Base-by-base conservation (phyloP, 257 asterid genomes). In the Plectranthus barbatus region DNA sequence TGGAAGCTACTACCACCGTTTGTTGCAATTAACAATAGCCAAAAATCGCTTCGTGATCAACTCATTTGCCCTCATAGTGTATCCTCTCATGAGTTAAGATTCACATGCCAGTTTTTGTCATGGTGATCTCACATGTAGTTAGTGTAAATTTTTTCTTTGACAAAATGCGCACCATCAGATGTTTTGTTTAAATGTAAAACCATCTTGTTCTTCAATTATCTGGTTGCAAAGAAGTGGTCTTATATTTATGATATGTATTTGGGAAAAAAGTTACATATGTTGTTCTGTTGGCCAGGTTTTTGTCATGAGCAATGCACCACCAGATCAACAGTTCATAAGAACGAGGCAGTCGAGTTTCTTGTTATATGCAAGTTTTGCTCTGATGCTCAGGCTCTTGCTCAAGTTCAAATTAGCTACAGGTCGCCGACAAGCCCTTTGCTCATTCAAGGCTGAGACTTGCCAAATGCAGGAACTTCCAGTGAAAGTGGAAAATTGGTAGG, bases 371-470 rank as follows among this genome's bases (percentile, higher is more conserved):
- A 90, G 80, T 74, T 69, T 15, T 90, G 96, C 72, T 68, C 75
- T 50, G 74, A 62, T 51, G 75, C 63, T 66, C 78, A 58, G 71
- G 60, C 70, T 18, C 55, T 61, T 24, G 13, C 62, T 55, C 83
- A 66, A 71, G 60, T 44, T 44, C 76, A 66, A 59, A 77, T 48
- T 42, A 80, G 74, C 72, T 60, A 81, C 34, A 88, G 74, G 20
- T 82, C 91, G 51, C 95, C 97, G 9, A 79, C 82, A 47, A 90
- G 91, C 77, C 96, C 96, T 72, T 75, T 85, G 80, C 87, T 69
- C 60, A 80, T 80, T 54, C 83, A 79, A 68, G 85, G 83, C 40
- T 86, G 70, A 71, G 81, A 76, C 62, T 41, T 74, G 65, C 64
- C 71, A 42, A 80, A 69, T 48, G 62, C 74, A 49, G 67, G 48